Percentiles rank a stretch among this genome's conserved stretches.
Conservation (phyloP, 106 monocot species). For the Phalaenopsis equestris region DNA sequence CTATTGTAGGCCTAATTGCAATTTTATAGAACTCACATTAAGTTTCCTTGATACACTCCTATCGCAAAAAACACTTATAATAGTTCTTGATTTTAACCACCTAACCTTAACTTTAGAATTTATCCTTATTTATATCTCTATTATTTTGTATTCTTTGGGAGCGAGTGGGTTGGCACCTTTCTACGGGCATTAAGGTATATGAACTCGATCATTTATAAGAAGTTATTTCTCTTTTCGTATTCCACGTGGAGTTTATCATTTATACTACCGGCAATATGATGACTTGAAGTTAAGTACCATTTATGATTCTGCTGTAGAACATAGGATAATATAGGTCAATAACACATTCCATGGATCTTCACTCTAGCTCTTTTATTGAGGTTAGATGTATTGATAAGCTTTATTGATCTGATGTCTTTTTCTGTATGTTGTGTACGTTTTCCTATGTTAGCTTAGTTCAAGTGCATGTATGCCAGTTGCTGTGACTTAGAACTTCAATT, state of each 20-base stretch:
- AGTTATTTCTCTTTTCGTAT: background rate
- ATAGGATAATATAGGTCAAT: background rate
- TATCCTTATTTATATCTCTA: background rate
- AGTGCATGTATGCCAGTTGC: background rate
- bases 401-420: background rate
- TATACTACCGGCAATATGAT: background rate
- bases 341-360: background rate
- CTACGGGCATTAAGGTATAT: constrained; percentile 20
- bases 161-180: constrained; percentile 21
- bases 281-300: background rate
- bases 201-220: background rate
- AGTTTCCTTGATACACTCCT: background rate
- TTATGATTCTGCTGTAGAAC: background rate
- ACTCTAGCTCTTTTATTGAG: background rate
- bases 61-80: background rate
- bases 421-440: background rate
- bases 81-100: background rate
- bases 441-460: background rate
- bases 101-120: background rate
- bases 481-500: background rate
- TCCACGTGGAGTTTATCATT: background rate
- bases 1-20: background rate
- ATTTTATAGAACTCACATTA: background rate
- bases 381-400: background rate
- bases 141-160: background rate